phyloP scores from a whole-genome alignment of 2,329 filamentous ascomycete species.

The Penicillium decumbens region DNA sequence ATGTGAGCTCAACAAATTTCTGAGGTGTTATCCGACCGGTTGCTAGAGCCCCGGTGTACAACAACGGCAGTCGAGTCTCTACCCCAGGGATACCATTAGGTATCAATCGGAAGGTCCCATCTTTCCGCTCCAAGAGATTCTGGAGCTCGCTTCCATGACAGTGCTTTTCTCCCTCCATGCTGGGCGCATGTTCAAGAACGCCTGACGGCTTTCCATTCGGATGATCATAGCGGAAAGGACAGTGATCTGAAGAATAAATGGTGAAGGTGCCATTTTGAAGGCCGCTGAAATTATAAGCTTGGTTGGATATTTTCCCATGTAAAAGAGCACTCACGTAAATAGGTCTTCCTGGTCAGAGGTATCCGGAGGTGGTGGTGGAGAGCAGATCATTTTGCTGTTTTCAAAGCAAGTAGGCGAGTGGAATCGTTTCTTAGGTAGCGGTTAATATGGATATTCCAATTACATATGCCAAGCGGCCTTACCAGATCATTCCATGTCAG shows the following conservation, averaged over 20 bases:
- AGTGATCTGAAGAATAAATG: constrained; percentile 50
- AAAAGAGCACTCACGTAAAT: not conserved
- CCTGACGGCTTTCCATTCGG: constrained; percentile 5
- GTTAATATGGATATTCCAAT: not conserved
- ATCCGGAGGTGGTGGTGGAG: constrained; percentile 7
- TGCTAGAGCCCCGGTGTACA: constrained; percentile 30
- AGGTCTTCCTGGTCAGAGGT: constrained; percentile 8
- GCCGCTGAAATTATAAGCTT: constrained; percentile 24
- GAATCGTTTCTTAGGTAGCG: constrained; percentile 5
- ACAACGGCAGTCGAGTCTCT: constrained; percentile 40
- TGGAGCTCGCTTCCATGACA: constrained; percentile 1
- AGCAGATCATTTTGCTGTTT: constrained; percentile 13
- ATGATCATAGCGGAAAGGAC: constrained; percentile 30
- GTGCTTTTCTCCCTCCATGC: constrained; percentile 7
- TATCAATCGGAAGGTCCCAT: constrained; percentile 40
- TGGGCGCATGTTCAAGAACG: constrained; percentile 3
- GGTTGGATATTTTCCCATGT: not conserved
- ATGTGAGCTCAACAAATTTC: constrained; percentile 45
- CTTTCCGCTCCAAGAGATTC: constrained; percentile 18
- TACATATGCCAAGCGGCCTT: not conserved
- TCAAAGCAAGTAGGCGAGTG: constrained; percentile 11
- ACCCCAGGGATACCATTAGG: constrained; percentile 44
- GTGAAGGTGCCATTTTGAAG: constrained; percentile 54
- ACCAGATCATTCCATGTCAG: constrained; percentile 39
- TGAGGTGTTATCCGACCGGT: constrained; percentile 31